phyloP scores from a whole-genome alignment of 129 eudicot species.

The Artemisia annua region DNA sequence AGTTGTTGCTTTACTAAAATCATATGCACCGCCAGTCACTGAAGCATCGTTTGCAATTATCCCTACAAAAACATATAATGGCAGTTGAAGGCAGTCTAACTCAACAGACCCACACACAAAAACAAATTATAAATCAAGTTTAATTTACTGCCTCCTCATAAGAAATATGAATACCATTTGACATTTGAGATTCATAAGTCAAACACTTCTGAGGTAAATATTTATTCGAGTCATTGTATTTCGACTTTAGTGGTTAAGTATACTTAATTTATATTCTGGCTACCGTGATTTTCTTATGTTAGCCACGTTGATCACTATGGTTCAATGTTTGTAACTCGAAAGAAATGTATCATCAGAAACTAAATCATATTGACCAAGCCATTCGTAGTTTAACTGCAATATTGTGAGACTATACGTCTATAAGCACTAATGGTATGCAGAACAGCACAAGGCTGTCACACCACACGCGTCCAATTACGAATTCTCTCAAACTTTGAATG shows the following conservation, averaged over 20 bases:
- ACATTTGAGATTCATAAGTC: neutral
- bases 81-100: neutral
- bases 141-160: neutral
- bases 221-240: neutral
- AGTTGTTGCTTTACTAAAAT: conserved; percentile 63
- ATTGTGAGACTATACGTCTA: too few species aligned
- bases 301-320: neutral
- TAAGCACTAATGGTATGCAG: too few species aligned
- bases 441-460: too few species aligned
- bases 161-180: neutral
- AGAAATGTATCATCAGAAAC: neutral
- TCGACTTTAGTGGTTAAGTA: neutral
- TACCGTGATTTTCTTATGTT: neutral
- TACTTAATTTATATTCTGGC: neutral
- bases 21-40: conserved; percentile 78
- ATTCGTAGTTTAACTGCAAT: too few species aligned
- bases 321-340: neutral
- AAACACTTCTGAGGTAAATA: neutral
- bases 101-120: neutral
- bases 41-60: conserved; percentile 33
- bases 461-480: too few species aligned
- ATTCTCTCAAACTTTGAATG: too few species aligned
- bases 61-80: conserved; percentile 32
- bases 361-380: too few species aligned
- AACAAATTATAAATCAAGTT: neutral